Evolutionary conservation across 352 stramenopile species (phyloP).

Genomic region (Achlya hypogyna): DNA sequence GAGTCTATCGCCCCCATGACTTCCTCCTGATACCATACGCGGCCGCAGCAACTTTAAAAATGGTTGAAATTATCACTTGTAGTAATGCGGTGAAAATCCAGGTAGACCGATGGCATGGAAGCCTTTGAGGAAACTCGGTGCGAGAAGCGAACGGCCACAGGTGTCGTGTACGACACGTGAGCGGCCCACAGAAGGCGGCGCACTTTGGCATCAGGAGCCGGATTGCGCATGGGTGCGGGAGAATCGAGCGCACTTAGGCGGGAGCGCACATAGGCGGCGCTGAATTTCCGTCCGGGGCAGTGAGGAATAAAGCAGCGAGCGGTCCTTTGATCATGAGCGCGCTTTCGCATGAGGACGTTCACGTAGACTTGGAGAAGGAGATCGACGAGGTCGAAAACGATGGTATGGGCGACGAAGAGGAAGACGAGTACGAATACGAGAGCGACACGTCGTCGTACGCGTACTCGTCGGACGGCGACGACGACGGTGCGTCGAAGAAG

Average conservation of each 20-base stretch:
- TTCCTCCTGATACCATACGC: too few relatives aligned
- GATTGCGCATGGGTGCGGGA: too few relatives aligned
- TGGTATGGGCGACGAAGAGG: background rate
- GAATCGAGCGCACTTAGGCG: background rate
- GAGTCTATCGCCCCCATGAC: too few relatives aligned
- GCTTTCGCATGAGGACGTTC: background rate
- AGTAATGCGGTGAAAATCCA: too few relatives aligned
- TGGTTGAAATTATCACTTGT: too few relatives aligned
- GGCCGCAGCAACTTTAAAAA: too few relatives aligned
- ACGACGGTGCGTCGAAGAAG: background rate
- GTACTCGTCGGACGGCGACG: conserved; percentile 4
- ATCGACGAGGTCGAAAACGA: background rate
- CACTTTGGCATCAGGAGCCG: too few relatives aligned
- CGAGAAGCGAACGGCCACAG: too few relatives aligned
- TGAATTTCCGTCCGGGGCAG: background rate
- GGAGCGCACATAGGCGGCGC: background rate
- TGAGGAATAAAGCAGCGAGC: background rate
- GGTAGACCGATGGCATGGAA: too few relatives aligned
- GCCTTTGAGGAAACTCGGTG: too few relatives aligned
- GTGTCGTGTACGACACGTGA: too few relatives aligned
- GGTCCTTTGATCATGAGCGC: background rate
- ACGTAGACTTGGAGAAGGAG: conserved; percentile 3
- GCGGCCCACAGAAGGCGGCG: too few relatives aligned
- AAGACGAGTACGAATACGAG: conserved; percentile 9
- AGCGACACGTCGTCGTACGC: conserved; percentile 13